phyloP scores from a whole-genome alignment of 371 early-diverging fungal species.

The Quaeritorhiza haematococci region DNA sequence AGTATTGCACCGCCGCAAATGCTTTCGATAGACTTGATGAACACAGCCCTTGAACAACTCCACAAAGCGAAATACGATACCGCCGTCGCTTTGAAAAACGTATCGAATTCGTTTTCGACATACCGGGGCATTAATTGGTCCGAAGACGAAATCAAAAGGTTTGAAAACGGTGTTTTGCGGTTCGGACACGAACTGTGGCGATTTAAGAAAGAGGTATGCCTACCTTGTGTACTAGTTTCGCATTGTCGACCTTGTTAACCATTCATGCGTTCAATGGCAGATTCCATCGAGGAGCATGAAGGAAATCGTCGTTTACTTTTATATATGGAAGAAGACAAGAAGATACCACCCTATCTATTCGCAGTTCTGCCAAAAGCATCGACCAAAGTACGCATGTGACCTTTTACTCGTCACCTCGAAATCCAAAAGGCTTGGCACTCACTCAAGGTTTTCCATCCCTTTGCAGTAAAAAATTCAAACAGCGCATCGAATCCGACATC shows the following conservation, averaged over 20 bases:
- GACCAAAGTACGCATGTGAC: slow-evolving; percentile 49
- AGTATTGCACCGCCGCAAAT: slow-evolving; percentile 37
- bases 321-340: slow-evolving; percentile 68
- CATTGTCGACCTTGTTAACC: not conserved
- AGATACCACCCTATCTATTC: slow-evolving; percentile 65
- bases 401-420: too few species aligned
- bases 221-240: slow-evolving; percentile 1
- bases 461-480: slow-evolving; percentile 45
- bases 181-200: slow-evolving; percentile 68
- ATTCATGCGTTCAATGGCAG: slow-evolving; percentile 10
- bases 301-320: slow-evolving; percentile 65
- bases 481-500: not conserved
- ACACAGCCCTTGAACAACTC: slow-evolving; percentile 56
- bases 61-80: slow-evolving; percentile 53
- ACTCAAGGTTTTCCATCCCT: too few species aligned
- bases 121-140: slow-evolving; percentile 63
- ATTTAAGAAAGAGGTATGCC: slow-evolving; percentile 43
- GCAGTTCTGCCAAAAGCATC: slow-evolving; percentile 62
- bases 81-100: slow-evolving; percentile 47
- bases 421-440: too few species aligned
- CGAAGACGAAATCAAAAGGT: slow-evolving; percentile 48
- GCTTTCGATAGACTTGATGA: slow-evolving; percentile 55
- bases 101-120: slow-evolving; percentile 41
- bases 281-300: slow-evolving; percentile 55
- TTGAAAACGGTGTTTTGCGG: slow-evolving; percentile 63